Evolutionary conservation across 2,329 filamentous ascomycete species (phyloP), one percentile per base, ranked within the genome.

Genomic region (Dactylellina leptospora): DNA sequence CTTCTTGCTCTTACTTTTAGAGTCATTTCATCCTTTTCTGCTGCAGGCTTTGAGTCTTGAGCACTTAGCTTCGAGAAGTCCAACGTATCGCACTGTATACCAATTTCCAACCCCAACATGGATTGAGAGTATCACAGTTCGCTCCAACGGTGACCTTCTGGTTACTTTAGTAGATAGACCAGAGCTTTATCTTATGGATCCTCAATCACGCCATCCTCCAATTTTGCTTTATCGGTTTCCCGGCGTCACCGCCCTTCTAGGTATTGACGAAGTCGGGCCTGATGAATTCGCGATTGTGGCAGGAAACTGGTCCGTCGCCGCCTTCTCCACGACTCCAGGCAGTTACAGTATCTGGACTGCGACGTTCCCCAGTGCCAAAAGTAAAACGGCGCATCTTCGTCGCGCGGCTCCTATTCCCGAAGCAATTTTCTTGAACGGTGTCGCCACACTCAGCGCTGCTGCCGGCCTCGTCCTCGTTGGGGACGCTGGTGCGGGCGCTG

Each of bases 331-430:
- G 4, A 58, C 54, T n/a, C 54, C 54, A 13, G 40, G 54, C n/a
- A 58, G 13, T 2, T 47, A 58, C 18, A 58, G 54, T 40, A 58
- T 56, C 36, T 56, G 53, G 53, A 56, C 53, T 10, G 53, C 53
- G 13, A 56, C 53, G 1, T 56, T 56, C 38, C 23, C 36, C n/a
- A 56, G n/a, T 16, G 9, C 10, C 8, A 2, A 45, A 4, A 56
- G 53, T 16, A 44, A 44, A 9, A 20, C 13, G 4, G 20, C 25
- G 4, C 36, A 13, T 28, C 38, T 56, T 22, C 53, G 36, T 2
- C 53, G 38, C 22, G 38, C 23, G 11, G 38, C 38, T 8, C 36
- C 22, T 8, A 56, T 56, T 38, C 36, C 53, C 2, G 36, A 42
- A 30, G 53, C 20, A 4, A 20, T 10, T 16, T 56, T 56, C 22